These are phyloP conservation scores for Fusarium tjaetaba DNA, from an alignment of 2,329 filamentous ascomycete genomes.

Conservation along the genomic window DNA sequence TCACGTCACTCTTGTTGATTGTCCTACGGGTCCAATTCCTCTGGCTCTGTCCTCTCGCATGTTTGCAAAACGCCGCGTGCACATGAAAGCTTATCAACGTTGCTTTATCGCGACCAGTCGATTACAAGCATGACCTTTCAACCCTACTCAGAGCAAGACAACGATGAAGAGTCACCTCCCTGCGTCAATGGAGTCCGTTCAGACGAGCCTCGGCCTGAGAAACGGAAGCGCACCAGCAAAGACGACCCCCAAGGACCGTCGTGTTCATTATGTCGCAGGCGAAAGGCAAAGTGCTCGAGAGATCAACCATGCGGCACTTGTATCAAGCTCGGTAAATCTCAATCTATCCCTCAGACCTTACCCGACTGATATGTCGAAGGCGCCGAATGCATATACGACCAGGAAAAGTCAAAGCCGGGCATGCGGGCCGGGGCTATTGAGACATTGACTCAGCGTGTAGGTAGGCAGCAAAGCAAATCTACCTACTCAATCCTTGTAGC, in stretches of 20 bases:
- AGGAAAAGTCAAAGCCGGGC: conserved; percentile 47
- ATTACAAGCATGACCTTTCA: background rate
- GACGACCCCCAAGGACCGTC: background rate
- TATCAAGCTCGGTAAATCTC: background rate
- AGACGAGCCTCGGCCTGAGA: background rate
- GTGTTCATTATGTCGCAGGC: background rate
- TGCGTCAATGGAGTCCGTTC: background rate
- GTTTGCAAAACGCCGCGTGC: too few relatives aligned
- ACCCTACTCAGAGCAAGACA: background rate
- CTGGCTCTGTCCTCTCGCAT: too few relatives aligned
- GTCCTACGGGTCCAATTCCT: too few relatives aligned
- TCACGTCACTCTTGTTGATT: too few relatives aligned
- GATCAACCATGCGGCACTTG: background rate
- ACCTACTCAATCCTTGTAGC: too few relatives aligned
- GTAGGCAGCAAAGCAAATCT: conserved; percentile 13
- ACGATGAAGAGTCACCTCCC: background rate
- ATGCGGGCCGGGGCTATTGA: conserved; percentile 50
- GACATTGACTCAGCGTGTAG: conserved; percentile 47
- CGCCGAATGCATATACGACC: conserved; percentile 49
- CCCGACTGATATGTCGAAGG: background rate
- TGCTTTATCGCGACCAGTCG: background rate
- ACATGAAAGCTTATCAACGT: background rate
- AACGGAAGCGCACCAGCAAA: background rate
- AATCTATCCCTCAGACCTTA: too few relatives aligned
- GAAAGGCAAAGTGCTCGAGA: background rate